These are phyloP conservation scores for Allantophomopsis cytisporea DNA, from an alignment of 2,329 filamentous ascomycete genomes.

Conservation along the genomic window DNA sequence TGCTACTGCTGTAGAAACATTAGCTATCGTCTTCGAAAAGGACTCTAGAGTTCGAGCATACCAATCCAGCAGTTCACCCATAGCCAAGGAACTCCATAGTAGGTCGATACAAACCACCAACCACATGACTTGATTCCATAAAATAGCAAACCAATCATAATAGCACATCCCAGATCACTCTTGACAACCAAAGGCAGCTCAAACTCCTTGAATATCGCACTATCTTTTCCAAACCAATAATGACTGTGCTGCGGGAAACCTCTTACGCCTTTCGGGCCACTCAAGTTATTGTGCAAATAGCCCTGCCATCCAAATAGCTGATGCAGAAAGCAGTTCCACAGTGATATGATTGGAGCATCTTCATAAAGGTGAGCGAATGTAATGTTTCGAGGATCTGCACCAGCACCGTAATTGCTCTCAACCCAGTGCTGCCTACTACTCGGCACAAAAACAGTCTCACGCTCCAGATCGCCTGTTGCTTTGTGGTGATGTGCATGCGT, in stretches of 20 bases:
- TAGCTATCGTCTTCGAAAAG: no score
- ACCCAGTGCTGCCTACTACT: constrained; percentile 22
- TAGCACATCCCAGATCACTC: constrained; percentile 43
- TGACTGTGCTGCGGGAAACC: constrained; percentile 15
- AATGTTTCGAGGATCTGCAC: constrained; percentile 17
- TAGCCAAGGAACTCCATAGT: constrained; percentile 52
- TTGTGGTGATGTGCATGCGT: constrained; percentile 58
- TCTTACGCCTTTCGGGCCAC: constrained; percentile 16
- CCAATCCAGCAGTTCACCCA: constrained; percentile 62
- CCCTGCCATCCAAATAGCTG: constrained; percentile 52
- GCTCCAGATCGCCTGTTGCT: constrained; percentile 53
- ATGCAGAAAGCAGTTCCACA: constrained; percentile 41
- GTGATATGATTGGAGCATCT: constrained; percentile 44
- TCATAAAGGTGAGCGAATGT: constrained; percentile 40
- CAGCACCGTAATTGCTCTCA: constrained; percentile 13
- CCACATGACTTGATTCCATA: constrained; percentile 37
- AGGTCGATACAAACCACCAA: constrained; percentile 37
- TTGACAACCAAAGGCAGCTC: constrained; percentile 42
- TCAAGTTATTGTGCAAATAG: constrained; percentile 46
- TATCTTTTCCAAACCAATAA: constrained; percentile 46
- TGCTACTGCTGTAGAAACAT: constrained; percentile 41
- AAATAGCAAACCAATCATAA: constrained; percentile 36
- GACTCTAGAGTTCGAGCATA: constrained; percentile 19
- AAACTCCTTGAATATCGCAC: constrained; percentile 42
- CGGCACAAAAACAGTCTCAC: constrained; percentile 53